Evolutionary conservation across 306 rosid species (phyloP).

Genomic region (Herpetospermum pedunculosum): DNA sequence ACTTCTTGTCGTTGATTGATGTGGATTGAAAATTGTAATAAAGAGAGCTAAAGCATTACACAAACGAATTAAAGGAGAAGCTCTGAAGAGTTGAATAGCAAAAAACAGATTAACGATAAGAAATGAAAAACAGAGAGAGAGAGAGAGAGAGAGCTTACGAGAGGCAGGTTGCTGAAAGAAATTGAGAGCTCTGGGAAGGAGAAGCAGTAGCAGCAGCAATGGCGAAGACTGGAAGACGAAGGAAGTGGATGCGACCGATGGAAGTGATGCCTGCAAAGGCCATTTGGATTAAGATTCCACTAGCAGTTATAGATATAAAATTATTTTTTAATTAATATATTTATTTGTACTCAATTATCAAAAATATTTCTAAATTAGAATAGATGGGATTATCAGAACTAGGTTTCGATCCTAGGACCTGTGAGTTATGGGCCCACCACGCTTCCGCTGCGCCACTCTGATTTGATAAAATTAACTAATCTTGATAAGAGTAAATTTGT

Average conservation of each 20-base stretch:
- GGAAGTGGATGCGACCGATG: slow-evolving; percentile 7
- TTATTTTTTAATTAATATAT: background rate
- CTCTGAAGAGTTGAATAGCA: background rate
- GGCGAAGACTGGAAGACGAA: slow-evolving; percentile 5
- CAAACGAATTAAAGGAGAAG: background rate
- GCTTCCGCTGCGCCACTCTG: too few species aligned
- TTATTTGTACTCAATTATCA: too few species aligned
- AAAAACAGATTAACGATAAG: background rate
- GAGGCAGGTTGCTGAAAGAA: background rate
- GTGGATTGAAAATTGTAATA: background rate
- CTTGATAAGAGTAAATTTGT: too few species aligned
- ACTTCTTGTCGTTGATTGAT: background rate
- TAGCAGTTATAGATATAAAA: background rate
- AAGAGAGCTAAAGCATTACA: background rate
- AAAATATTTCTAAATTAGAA: too few species aligned
- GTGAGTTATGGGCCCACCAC: too few species aligned
- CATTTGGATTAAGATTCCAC: background rate
- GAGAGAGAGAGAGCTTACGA: background rate
- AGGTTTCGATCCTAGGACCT: too few species aligned
- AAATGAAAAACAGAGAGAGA: background rate
- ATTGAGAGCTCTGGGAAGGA: background rate
- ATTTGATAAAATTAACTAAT: too few species aligned
- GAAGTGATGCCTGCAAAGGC: background rate
- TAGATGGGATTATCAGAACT: too few species aligned
- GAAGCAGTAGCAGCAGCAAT: background rate